phyloP scores from a whole-genome alignment of 176 grass and related monocot genomes.

The Rhynchospora tenuis region DNA sequence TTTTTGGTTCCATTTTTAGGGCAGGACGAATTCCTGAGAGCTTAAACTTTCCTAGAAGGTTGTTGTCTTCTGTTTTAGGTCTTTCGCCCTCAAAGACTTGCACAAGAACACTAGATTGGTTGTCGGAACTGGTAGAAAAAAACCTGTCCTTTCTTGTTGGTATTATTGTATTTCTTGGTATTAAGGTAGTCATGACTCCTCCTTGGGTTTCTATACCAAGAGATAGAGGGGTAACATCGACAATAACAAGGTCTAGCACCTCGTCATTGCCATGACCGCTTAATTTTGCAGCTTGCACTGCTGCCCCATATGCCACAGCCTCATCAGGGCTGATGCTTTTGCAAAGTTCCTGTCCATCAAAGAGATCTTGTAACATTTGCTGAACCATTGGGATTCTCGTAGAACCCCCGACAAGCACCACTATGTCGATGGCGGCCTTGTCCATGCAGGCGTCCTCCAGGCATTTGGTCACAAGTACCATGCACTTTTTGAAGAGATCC shows the following conservation, averaged over 20 bases:
- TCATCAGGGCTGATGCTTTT: constrained; percentile 31
- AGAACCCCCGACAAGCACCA: constrained; percentile 36
- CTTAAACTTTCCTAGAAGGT: constrained; percentile 21
- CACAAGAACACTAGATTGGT: constrained; percentile 21
- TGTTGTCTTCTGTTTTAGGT: constrained; percentile 13
- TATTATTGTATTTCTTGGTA: constrained; percentile 25
- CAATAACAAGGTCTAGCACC: constrained; percentile 19
- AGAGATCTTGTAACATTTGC: constrained; percentile 17
- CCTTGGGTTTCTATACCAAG: constrained; percentile 26
- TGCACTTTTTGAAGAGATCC: constrained; percentile 44
- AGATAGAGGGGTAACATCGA: constrained; percentile 18
- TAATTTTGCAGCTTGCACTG: constrained; percentile 14
- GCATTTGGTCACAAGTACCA: constrained; percentile 32
- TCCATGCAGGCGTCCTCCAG: constrained; percentile 19
- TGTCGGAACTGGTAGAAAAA: constrained; percentile 1
- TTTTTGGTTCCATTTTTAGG: neutral
- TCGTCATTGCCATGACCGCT: neutral
- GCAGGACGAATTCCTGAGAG: neutral
- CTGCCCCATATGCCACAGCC: constrained; percentile 23
- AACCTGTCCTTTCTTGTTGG: neutral
- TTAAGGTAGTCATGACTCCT: constrained; percentile 19
- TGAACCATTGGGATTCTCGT: constrained; percentile 29
- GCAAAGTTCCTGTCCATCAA: constrained; percentile 26
- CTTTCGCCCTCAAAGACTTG: constrained; percentile 33
- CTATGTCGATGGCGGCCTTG: constrained; percentile 22